These are phyloP conservation scores for Gracilaria domingensis DNA, from an alignment of 23 red algal genomes.

Conservation along the genomic window DNA sequence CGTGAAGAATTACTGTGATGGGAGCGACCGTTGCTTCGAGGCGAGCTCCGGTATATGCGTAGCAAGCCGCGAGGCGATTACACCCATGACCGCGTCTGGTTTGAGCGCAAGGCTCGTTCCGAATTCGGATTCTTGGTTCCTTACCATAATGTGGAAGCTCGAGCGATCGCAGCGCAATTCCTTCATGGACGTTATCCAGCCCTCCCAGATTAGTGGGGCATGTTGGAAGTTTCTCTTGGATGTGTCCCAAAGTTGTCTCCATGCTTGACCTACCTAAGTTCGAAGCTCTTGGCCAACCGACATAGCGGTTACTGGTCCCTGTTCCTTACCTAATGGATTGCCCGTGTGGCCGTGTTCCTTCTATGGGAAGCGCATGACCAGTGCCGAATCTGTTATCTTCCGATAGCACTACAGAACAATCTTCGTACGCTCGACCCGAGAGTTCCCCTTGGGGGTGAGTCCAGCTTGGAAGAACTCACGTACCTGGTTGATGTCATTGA, in stretches of 20 bases:
- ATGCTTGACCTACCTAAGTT: constrained; percentile 37
- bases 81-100: too few species aligned
- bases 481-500: neutral
- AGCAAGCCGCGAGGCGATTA: too few species aligned
- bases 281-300: neutral
- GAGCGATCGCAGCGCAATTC: too few species aligned
- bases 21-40: too few species aligned
- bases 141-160: too few species aligned
- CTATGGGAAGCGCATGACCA: constrained; percentile 6
- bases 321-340: constrained; percentile 10
- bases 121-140: too few species aligned
- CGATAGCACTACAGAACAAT: neutral
- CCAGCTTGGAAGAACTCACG: neutral
- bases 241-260: neutral
- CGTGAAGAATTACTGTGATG: too few species aligned
- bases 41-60: too few species aligned
- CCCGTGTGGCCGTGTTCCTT: neutral
- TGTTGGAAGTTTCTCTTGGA: neutral
- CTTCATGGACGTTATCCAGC: neutral
- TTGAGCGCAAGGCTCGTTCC: too few species aligned
- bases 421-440: neutral
- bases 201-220: neutral
- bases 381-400: neutral
- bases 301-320: neutral
- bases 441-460: neutral